Percentiles rank a stretch among this genome's conserved stretches.
Conservation (phyloP, 768 basidiomycete species). For the Candolleomyces efflorescens region DNA sequence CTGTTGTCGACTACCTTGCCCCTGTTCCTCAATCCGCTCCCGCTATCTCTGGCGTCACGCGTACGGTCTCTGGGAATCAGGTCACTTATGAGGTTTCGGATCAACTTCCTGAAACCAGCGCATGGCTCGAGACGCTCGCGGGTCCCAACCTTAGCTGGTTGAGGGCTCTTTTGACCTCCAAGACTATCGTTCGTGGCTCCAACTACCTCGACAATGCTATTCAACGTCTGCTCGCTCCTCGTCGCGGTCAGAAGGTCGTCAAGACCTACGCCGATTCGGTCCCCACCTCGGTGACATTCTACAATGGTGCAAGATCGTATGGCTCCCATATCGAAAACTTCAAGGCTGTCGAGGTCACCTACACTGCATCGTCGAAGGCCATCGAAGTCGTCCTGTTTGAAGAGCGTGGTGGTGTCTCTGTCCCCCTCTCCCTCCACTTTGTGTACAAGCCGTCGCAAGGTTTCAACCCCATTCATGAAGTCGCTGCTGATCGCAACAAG, state of each 20-base stretch:
- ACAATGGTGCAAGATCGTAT: conserved; percentile 76
- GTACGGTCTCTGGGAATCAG: conserved; percentile 36
- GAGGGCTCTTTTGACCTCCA: conserved; percentile 75
- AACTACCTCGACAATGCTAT: conserved; percentile 88
- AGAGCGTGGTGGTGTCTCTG: conserved; percentile 69
- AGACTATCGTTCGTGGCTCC: conserved; percentile 82
- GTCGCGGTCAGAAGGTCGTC: conserved; percentile 72
- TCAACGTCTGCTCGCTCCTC: conserved; percentile 80
- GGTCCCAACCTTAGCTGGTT: conserved; percentile 85
- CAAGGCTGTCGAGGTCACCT: conserved; percentile 79
- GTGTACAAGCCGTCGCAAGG: conserved; percentile 84
- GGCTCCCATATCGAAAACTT: conserved; percentile 70
- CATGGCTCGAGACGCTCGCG: conserved; percentile 83
- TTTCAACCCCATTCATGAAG: conserved; percentile 90
- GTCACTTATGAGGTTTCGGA: conserved; percentile 49
- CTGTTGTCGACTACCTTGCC: conserved; percentile 80
- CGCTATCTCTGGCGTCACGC: conserved; percentile 36
- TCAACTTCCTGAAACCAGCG: conserved; percentile 50
- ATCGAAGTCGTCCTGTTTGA: conserved; percentile 80
- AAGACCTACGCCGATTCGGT: conserved; percentile 43
- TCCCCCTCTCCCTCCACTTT: conserved; percentile 83
- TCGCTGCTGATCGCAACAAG: conserved; percentile 75
- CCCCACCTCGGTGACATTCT: conserved; percentile 60
- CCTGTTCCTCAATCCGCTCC: conserved; percentile 32
- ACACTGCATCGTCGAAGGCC: conserved; percentile 40